Evolutionary conservation across 805 yeast genomes (phyloP), one percentile per base, ranked within the genome.

Genomic region (Saccharomycopsis olivae): DNA sequence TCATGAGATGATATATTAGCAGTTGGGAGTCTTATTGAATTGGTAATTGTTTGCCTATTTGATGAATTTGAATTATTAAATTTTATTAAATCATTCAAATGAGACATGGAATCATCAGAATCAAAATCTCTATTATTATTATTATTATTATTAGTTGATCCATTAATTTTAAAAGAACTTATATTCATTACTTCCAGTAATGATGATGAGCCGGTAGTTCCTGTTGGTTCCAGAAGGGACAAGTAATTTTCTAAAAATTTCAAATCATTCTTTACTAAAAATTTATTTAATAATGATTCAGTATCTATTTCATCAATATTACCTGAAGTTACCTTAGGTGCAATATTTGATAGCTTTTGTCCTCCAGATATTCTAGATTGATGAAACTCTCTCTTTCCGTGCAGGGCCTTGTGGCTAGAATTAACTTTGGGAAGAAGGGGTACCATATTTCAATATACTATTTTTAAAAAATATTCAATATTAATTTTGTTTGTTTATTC

Each of bases 241-340:
- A 46, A 33, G 25, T 46, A 46, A 23, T 43, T 46, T 34, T 46
- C 49, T 10, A 46, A 30, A 9, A 46, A 38, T 13, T 35, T 30
- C 29, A 46, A 36, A 25, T 46, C 49, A 17, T 46, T 46, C 15
- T 43, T 46, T 19, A 37, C 39, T 17, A 46, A 32, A 24, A 46
- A 46, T 33, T 43, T 43, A 39, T 38, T 44, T 16, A 44, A 33
- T 13, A 44, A 28, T 15, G 41, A 36, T 3, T 40, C 41, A 5
- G 44, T 31, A 16, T 36, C 44, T 13, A 17, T 33, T 19, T 34
- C 36, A 3, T 8, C n/a, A n/a, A n/a, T 28, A 5, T 28, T 29
- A 19, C 15, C 8, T 15, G 35, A 20, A 20, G 31, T 23, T 8
- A 23, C 27, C 27, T 11, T 23, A 8, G 11, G 11, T 23, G 11